These are phyloP conservation scores for Epichloe brachyelytri DNA, from an alignment of 2,329 filamentous ascomycete genomes.

Conservation along the genomic window DNA sequence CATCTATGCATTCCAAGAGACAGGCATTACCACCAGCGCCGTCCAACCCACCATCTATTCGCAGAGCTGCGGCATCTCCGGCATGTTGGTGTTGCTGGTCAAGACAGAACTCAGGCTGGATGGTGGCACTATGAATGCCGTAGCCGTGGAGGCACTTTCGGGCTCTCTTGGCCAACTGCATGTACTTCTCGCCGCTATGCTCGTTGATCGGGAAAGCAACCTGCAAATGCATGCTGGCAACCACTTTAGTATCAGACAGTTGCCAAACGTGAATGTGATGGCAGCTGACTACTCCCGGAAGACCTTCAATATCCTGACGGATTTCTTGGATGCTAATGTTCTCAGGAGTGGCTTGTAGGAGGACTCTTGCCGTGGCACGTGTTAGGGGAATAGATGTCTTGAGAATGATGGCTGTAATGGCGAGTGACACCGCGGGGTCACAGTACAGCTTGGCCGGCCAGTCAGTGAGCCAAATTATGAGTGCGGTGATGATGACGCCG, in stretches of 20 bases:
- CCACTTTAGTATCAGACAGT: constrained; percentile 83
- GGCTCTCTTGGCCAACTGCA: constrained; percentile 74
- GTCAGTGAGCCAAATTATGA: constrained; percentile 83
- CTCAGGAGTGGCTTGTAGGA: constrained; percentile 86
- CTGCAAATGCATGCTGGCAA: constrained; percentile 88
- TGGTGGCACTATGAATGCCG: constrained; percentile 93
- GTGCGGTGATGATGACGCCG: constrained; percentile 69
- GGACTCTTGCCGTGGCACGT: constrained; percentile 68
- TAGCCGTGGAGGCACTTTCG: constrained; percentile 85
- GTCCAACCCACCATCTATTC: constrained; percentile 22
- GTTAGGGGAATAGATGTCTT: constrained; percentile 68
- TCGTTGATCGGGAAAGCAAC: constrained; percentile 82
- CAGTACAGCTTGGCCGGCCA: constrained; percentile 76
- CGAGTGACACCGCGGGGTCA: constrained; percentile 81
- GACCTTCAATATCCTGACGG: constrained; percentile 74
- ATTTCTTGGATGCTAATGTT: constrained; percentile 83
- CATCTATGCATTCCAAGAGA: constrained; percentile 33
- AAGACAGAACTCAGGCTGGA: constrained; percentile 79
- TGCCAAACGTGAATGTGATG: constrained; percentile 99
- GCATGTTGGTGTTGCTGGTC: constrained; percentile 32
- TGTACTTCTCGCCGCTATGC: constrained; percentile 68
- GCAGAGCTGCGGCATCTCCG: constrained; percentile 21
- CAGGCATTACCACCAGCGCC: constrained; percentile 24
- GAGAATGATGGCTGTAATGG: constrained; percentile 76
- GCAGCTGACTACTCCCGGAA: constrained; percentile 78